phyloP scores from a whole-genome alignment of 176 grass and related monocot genomes.

The Typha latifolia region DNA sequence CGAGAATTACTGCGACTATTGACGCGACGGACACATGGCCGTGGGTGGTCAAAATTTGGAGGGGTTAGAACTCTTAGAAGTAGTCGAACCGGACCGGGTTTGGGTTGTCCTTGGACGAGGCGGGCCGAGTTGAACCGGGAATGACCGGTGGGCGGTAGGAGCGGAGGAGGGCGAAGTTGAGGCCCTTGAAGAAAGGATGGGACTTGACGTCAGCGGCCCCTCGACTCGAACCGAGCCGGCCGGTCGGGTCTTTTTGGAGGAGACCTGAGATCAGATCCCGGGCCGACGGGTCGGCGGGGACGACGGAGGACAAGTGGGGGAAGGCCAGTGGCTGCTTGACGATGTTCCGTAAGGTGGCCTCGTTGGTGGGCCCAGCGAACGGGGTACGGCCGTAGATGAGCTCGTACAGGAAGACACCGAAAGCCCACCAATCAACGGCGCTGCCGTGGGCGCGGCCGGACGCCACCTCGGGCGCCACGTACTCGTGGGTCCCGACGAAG shows the following conservation, averaged over 20 bases:
- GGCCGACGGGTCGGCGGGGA: slow-evolving; percentile 10
- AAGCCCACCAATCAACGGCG: slow-evolving; percentile 94
- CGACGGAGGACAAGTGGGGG: slow-evolving; percentile 12
- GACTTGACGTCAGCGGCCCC: slow-evolving; percentile 69
- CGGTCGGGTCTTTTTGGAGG: slow-evolving; percentile 57
- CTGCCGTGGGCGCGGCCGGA: slow-evolving; percentile 68
- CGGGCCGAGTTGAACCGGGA: slow-evolving; percentile 21
- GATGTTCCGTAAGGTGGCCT: slow-evolving; percentile 75
- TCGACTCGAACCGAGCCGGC: slow-evolving; percentile 46
- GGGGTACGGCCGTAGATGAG: slow-evolving; percentile 72
- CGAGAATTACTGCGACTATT: not conserved
- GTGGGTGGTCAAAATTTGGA: not conserved
- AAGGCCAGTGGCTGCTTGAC: slow-evolving; percentile 50
- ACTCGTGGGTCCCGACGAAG: slow-evolving; percentile 95
- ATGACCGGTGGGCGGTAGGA: slow-evolving; percentile 57
- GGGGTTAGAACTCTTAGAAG: not conserved
- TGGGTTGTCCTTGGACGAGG: not conserved
- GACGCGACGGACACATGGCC: not conserved
- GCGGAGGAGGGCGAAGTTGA: slow-evolving; percentile 74
- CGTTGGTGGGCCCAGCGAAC: slow-evolving; percentile 54
- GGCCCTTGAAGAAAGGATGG: slow-evolving; percentile 75
- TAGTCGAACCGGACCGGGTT: slow-evolving; percentile 26
- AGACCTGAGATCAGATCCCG: slow-evolving; percentile 67
- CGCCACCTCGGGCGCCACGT: slow-evolving; percentile 83
- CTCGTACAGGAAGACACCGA: slow-evolving; percentile 90